These are phyloP conservation scores for Calycina herbarum DNA, from an alignment of 2,329 filamentous ascomycete species.

Conservation along the genomic window DNA sequence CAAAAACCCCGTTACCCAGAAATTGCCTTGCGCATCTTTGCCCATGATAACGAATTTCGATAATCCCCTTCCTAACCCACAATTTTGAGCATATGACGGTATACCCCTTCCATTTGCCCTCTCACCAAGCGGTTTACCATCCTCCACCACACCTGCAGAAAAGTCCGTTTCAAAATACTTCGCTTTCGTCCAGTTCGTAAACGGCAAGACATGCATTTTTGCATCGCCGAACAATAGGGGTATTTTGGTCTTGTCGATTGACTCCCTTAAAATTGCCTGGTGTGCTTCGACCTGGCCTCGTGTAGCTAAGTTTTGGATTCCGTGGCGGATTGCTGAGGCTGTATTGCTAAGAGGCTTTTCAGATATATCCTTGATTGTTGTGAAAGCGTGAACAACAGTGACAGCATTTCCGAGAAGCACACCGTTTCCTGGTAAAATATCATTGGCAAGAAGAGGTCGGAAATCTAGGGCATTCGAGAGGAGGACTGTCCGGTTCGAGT, in stretches of 20 bases:
- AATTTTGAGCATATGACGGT: slow-evolving; percentile 3
- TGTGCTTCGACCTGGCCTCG: slow-evolving; percentile 41
- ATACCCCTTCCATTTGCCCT: neutral
- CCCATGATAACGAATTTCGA: neutral
- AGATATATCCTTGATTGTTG: slow-evolving; percentile 30
- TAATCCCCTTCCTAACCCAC: neutral
- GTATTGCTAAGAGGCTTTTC: slow-evolving; percentile 23
- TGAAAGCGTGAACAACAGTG: slow-evolving; percentile 31
- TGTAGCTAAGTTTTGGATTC: slow-evolving; percentile 40
- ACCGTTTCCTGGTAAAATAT: slow-evolving; percentile 31
- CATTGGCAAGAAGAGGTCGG: slow-evolving; percentile 35
- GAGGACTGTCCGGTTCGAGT: slow-evolving; percentile 36
- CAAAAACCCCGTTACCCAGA: neutral
- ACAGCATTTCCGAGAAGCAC: slow-evolving; percentile 34
- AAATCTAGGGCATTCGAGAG: slow-evolving; percentile 44
- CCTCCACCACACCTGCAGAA: slow-evolving; percentile 19
- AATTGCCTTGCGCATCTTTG: slow-evolving; percentile 1
- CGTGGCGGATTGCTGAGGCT: slow-evolving; percentile 33
- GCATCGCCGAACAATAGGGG: slow-evolving; percentile 39
- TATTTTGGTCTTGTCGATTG: slow-evolving; percentile 22
- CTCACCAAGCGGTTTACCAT: neutral
- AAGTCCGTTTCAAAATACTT: slow-evolving; percentile 43
- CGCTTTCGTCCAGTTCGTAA: slow-evolving; percentile 44
- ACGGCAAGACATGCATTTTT: slow-evolving; percentile 37
- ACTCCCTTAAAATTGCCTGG: slow-evolving; percentile 32